Evolutionary conservation across 345 rosid species (phyloP).

Genomic region (Citrus unshiu): DNA sequence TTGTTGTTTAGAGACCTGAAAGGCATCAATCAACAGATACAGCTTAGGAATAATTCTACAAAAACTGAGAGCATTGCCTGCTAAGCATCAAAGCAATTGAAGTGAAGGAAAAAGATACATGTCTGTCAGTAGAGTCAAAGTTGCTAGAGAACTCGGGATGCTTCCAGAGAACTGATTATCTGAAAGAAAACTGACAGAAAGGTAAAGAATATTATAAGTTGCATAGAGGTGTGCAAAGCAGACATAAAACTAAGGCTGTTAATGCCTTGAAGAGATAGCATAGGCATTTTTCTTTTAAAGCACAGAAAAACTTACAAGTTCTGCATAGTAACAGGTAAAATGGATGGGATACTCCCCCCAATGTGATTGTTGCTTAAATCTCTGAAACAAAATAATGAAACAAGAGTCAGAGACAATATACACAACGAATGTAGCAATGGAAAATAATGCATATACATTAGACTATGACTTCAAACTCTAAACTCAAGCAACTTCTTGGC

Average conservation of each 20-base stretch:
- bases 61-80: slow-evolving; percentile 3
- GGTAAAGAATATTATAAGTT: slow-evolving; percentile 36
- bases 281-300: not conserved
- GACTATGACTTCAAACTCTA: not conserved
- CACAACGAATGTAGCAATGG: not conserved
- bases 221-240: not conserved
- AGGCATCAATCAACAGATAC: slow-evolving; percentile 10
- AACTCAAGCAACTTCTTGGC: not conserved
- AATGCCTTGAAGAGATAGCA: not conserved
- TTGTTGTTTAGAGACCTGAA: slow-evolving; percentile 85
- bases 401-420: slow-evolving; percentile 1
- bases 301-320: slow-evolving; percentile 42
- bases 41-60: not conserved
- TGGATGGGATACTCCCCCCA: slow-evolving; percentile 86
- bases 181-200: slow-evolving; percentile 83
- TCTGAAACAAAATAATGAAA: slow-evolving; percentile 39
- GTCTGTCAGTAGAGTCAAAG: slow-evolving; percentile 55
- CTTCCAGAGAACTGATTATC: slow-evolving; percentile 86
- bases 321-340: slow-evolving; percentile 71
- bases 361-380: slow-evolving; percentile 89
- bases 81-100: slow-evolving; percentile 11
- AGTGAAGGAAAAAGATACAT: slow-evolving; percentile 45
- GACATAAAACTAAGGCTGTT: not conserved
- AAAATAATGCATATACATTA: not conserved
- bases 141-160: slow-evolving; percentile 76